Evolutionary conservation across 169 alveolate species (phyloP).

Genomic region (Plasmodium chabaudi): DNA sequence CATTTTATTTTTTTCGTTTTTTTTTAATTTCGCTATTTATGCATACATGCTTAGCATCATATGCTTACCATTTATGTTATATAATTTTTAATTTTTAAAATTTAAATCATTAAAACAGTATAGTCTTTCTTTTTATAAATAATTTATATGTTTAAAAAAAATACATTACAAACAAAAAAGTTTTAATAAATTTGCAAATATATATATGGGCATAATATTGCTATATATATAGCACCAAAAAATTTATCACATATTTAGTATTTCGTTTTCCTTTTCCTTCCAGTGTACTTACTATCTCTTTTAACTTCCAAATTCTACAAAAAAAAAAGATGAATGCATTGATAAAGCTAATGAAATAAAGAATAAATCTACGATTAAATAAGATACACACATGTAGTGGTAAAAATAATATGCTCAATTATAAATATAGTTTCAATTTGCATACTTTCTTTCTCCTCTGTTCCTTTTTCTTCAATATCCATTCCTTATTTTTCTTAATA

Average conservation of each 20-base stretch:
- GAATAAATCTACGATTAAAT: no score
- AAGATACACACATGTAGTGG: no score
- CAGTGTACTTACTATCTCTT: slow-evolving; percentile 96
- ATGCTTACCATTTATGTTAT: neutral
- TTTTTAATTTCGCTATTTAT: neutral
- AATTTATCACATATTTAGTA: slow-evolving; percentile 69
- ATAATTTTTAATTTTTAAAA: no score
- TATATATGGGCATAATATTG: slow-evolving; percentile 7
- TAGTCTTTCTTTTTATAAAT: no score
- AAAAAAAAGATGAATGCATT: slow-evolving; percentile 12
- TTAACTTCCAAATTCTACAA: slow-evolving; percentile 92
- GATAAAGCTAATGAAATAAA: neutral
- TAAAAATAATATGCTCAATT: no score
- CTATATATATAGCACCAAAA: slow-evolving; percentile 4
- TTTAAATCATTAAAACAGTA: no score
- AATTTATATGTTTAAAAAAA: no score
- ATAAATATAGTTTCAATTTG: no score
- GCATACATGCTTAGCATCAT: neutral
- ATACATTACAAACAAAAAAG: slow-evolving; percentile 3
- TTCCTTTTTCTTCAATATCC: slow-evolving; percentile 95
- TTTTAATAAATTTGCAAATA: slow-evolving; percentile 5
- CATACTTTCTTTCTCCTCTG: slow-evolving; percentile 91
- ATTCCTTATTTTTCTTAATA: slow-evolving; percentile 82
- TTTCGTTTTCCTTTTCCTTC: slow-evolving; percentile 92
- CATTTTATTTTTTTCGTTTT: neutral